phyloP scores from a whole-genome alignment of 2,329 filamentous ascomycete species.

The Mycosphaerella arachidis region DNA sequence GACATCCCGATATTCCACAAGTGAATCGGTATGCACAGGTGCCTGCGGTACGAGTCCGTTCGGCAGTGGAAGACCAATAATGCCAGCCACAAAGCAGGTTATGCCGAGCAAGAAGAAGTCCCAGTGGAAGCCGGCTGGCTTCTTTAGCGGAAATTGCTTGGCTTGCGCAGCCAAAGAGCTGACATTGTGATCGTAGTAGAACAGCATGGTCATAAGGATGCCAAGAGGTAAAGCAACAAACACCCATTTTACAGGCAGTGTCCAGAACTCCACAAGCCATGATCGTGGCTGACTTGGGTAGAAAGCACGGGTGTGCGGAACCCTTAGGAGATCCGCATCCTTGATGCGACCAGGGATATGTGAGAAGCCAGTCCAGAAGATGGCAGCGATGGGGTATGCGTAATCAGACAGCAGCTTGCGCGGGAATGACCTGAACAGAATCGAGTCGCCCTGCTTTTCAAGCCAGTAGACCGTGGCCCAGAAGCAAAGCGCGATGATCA shows the following conservation, averaged over 20 bases:
- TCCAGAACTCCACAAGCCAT: constrained; percentile 54
- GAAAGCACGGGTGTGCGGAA: constrained; percentile 46
- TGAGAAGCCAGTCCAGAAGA: constrained; percentile 53
- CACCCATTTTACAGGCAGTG: constrained; percentile 48
- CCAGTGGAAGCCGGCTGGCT: constrained; percentile 59
- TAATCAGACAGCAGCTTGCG: constrained; percentile 50
- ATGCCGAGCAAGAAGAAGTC: constrained; percentile 56
- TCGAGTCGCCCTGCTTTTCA: constrained; percentile 47
- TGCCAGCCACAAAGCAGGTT: constrained; percentile 52
- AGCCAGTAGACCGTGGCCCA: constrained; percentile 49
- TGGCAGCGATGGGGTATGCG: constrained; percentile 49
- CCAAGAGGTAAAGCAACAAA: constrained; percentile 53
- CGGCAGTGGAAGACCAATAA: constrained; percentile 55
- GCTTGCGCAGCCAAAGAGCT: constrained; percentile 55
- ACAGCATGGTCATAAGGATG: constrained; percentile 50
- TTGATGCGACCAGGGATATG: constrained; percentile 48
- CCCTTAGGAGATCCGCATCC: constrained; percentile 38
- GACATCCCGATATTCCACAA: constrained; percentile 40
- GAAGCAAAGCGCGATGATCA: constrained; percentile 50
- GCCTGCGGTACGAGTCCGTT: constrained; percentile 59
- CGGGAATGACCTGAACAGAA: constrained; percentile 42
- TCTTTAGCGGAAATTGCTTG: constrained; percentile 52
- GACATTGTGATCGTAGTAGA: constrained; percentile 56
- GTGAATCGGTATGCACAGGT: constrained; percentile 55
- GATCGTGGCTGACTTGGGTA: constrained; percentile 42